Evolutionary conservation across 306 rosid genomes (phyloP).

Genomic region (Cercis canadensis): DNA sequence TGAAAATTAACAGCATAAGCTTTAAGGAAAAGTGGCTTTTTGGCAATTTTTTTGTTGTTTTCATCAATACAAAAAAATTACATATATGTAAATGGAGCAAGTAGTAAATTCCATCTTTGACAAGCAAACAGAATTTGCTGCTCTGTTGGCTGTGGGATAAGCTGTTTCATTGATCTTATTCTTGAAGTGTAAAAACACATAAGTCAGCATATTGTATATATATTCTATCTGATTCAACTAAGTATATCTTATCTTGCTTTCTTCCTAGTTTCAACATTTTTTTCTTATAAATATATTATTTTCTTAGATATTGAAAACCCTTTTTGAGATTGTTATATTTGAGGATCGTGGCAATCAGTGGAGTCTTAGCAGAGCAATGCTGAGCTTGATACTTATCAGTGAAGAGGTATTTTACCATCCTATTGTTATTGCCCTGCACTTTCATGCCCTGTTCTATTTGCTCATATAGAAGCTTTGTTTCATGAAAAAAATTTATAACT

Average conservation of each 20-base stretch:
- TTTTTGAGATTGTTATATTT: constrained; percentile 84
- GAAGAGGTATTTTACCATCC: constrained; percentile 63
- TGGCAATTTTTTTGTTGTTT: no score
- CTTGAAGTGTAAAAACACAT: not conserved
- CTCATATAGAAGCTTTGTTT: constrained; percentile 20
- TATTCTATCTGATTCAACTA: constrained; percentile 14
- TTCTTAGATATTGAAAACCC: constrained; percentile 73
- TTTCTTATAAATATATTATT: not conserved
- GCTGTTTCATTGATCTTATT: not conserved
- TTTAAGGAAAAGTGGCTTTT: not conserved
- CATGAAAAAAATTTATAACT: not conserved
- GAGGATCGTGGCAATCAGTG: constrained; percentile 89
- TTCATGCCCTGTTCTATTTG: not conserved
- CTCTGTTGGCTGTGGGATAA: not conserved
- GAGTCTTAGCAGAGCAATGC: constrained; percentile 88
- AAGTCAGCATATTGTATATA: not conserved
- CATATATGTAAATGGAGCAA: not conserved
- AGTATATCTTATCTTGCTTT: constrained; percentile 1
- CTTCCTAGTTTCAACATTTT: not conserved
- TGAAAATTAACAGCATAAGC: not conserved
- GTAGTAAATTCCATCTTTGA: not conserved
- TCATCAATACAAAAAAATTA: not conserved
- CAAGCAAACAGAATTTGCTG: not conserved
- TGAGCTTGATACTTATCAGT: constrained; percentile 81
- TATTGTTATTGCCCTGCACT: constrained; percentile 12